Conservation (phyloP, 2,329 filamentous ascomycete genomes). For the Passalora sequoiae region DNA sequence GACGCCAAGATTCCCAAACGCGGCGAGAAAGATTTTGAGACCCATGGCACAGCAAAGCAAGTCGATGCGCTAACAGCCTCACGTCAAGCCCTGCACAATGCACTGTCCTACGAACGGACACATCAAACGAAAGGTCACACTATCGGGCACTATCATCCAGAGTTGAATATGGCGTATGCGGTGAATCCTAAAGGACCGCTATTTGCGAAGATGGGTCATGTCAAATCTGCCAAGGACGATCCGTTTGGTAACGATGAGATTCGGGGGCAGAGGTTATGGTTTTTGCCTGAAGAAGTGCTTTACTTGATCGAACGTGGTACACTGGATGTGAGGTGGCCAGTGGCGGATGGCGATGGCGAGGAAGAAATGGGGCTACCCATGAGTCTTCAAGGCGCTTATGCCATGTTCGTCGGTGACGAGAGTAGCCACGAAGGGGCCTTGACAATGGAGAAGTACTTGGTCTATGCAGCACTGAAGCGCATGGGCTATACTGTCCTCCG, state of each 20-base stretch:
- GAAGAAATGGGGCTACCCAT: conserved; percentile 69
- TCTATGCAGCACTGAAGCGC: conserved; percentile 79
- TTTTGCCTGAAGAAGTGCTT: conserved; percentile 86
- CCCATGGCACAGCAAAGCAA: conserved; percentile 80
- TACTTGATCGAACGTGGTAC: conserved; percentile 84
- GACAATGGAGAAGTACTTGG: conserved; percentile 75
- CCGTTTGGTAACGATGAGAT: conserved; percentile 29
- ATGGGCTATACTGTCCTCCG: conserved; percentile 76
- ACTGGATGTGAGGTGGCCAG: conserved; percentile 80
- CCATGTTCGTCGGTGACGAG: conserved; percentile 70
- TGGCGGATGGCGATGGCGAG: conserved; percentile 35
- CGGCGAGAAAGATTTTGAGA: conserved; percentile 96
- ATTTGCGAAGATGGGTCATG: conserved; percentile 70
- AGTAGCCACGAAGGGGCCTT: conserved; percentile 47
- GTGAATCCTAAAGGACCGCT: conserved; percentile 67
- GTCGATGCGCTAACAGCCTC: conserved; percentile 72
- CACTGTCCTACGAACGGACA: conserved; percentile 69
- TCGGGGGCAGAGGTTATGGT: conserved; percentile 54
- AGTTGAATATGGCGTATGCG: conserved; percentile 55
- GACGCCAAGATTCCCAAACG: conserved; percentile 68
- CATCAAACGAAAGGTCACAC: conserved; percentile 64
- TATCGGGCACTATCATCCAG: conserved; percentile 69
- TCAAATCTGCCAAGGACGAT: conserved; percentile 51
- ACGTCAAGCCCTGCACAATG: conserved; percentile 81
- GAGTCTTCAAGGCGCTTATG: conserved; percentile 85